Evolutionary conservation across 2,329 filamentous ascomycete species (phyloP), one percentile per base, ranked within the genome.

Genomic region (Monosporascus ibericus): DNA sequence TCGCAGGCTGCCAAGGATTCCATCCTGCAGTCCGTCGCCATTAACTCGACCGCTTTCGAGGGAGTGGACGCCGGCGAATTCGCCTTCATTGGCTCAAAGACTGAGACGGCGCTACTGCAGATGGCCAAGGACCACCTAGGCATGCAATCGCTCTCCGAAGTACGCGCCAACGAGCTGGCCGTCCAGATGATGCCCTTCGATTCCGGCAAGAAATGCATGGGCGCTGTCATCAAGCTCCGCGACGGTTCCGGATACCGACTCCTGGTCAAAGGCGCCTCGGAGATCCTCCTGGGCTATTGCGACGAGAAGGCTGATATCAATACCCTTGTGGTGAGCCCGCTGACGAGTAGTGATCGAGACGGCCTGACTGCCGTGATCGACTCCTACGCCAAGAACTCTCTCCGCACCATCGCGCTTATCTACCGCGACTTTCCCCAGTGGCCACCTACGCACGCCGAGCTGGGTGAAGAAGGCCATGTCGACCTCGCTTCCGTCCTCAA

Each of bases 351-450:
- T 15, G 81, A 86, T 58, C 75, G 78, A 30, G 72, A 81, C 38
- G 76, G 73, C 3, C 66, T 86, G 20, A 72, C 70, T 40, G 70
- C 74, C 22, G 70, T 81, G 47, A 86, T 86, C 59, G 77, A 80
- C 18, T 75, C 77, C 9, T 87, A 86, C 58, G 84, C 84, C 5
- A 77, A 77, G 5, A 75, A 82, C 36, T 90, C 87, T 14, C 78
- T 92, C 15, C 84, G 88, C 47, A 91, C 87, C 0, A 90, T 92
- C 56, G 87, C 81, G 40, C 77, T 90, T 53, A 77, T 88, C 8
- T 90, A 89, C 69, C 81, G 81, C 51, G 88, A 92, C 57, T 90
- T 88, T 56, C 75, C 84, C 39, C 75, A 72, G 54, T 90, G 86
- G 86, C 87, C 87, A 27, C 85, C 77, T 34, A 81, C 86, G 57